A percentile compares a stretch with the other conserved stretches of the same genome.
Conservation (phyloP, 257 asterid genomes). For the Plectranthus barbatus region DNA sequence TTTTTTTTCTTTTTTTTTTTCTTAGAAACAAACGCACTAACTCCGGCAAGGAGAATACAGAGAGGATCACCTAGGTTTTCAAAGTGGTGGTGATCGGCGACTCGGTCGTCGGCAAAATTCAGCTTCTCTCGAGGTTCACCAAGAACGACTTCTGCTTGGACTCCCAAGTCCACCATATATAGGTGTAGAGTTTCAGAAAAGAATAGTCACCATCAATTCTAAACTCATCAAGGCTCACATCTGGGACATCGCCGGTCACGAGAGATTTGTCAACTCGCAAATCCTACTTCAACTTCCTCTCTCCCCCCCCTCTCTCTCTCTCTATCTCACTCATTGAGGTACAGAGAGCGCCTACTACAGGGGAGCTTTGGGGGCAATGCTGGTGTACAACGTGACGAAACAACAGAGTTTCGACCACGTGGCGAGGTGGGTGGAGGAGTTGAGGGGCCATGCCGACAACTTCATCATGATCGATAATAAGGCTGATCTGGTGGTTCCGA, state of each 20-base stretch:
- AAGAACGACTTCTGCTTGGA: conserved; percentile 59
- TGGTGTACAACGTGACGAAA: conserved; percentile 58
- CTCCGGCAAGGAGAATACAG: conserved; percentile 21
- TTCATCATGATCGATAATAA: conserved; percentile 58
- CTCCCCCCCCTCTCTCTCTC: too few species aligned
- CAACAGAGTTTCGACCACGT: conserved; percentile 52
- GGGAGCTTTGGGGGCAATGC: conserved; percentile 69
- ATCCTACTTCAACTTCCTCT: not conserved
- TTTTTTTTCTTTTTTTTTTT: not conserved
- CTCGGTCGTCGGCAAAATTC: conserved; percentile 79
- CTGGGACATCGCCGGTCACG: conserved; percentile 95
- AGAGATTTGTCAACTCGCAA: conserved; percentile 29
- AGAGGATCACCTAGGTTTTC: conserved; percentile 59
- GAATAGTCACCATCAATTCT: conserved; percentile 51
- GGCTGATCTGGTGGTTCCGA: conserved; percentile 48
- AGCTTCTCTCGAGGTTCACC: conserved; percentile 62
- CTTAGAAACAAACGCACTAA: not conserved
- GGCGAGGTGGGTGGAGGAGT: conserved; percentile 67
- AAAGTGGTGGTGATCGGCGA: conserved; percentile 83
- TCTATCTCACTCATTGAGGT: too few species aligned
- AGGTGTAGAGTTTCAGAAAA: conserved; percentile 69
- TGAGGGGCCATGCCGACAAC: conserved; percentile 47
- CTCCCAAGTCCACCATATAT: conserved; percentile 81
- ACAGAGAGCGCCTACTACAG: conserved; percentile 68
- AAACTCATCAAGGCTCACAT: conserved; percentile 67